Base-by-base conservation (phyloP, 306 rosid species). In the Prunus campanulata region DNA sequence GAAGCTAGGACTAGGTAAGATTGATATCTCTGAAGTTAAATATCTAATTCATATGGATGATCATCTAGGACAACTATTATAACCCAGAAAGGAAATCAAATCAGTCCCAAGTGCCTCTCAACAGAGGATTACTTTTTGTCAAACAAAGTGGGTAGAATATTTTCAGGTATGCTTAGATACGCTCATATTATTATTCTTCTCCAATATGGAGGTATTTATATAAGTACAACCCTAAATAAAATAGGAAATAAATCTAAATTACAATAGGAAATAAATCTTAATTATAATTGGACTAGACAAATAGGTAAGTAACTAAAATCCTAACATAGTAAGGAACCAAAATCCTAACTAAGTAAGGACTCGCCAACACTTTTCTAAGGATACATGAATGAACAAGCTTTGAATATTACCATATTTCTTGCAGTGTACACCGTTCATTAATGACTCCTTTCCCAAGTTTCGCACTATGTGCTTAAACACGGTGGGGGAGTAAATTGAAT, bases 1-100 rank as follows among this genome's bases (percentile, higher is more conserved):
- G 55, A 68, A 70, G 87, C 66, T 85, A 22, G 81, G 79, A 64
- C 52, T 90, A 80, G 91, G 97, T 89, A 86, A 77, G 67, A 59
- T 49, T 1, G 47, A 60, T 16, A 59, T 44, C 67, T 27, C 60
- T 0, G 0, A 5, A 32, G 13, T 29, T 25, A n/a, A 46, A 48
- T 16, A 27, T 20, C 0, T 29, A 22, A 22, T 27, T 15, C 25
- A 11, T 57, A 15, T 25, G 27, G 27, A 25, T 25, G 27, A 25
- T 42, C 32, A 73, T 59, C 32, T 42, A 35, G 64, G 42, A 11
- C n/a, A 9, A 8, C 2, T 2, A 2, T 0, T 64, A 32, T 0
- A 65, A 65, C 24, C 8, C 5, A 14, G 67, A 5, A 62, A 1
- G 27, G 49, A 29, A 70, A 29, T 0, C 64, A 52, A 24, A 54